Conservation (phyloP, 306 rosid genomes). For the Corylus heterophylla region DNA sequence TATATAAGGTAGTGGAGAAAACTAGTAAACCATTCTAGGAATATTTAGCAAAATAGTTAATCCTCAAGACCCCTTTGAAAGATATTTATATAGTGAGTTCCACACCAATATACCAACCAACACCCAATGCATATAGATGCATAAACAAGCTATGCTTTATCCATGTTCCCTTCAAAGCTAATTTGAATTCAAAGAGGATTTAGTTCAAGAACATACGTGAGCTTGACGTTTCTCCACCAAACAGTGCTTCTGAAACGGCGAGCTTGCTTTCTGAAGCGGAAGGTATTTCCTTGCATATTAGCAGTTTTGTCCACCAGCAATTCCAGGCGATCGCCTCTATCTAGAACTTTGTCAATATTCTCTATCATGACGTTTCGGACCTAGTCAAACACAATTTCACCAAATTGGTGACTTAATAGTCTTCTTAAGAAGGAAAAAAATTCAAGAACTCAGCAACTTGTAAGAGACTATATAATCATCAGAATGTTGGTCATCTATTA, state of each 20-base stretch:
- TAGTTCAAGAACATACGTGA: constrained; percentile 58
- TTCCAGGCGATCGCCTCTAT: constrained; percentile 94
- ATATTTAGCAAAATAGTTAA: constrained; percentile 6
- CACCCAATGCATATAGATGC: neutral
- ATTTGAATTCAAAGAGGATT: neutral
- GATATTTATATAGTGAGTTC: constrained; percentile 5
- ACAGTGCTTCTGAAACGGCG: constrained; percentile 89
- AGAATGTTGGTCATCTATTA: neutral
- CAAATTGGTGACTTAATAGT: neutral
- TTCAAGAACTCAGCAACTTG: neutral
- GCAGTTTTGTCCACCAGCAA: constrained; percentile 92
- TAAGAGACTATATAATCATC: neutral
- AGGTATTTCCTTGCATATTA: constrained; percentile 93
- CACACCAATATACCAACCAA: constrained; percentile 1
- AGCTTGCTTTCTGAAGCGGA: constrained; percentile 95
- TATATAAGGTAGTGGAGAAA: constrained; percentile 1
- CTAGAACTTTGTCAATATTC: constrained; percentile 94
- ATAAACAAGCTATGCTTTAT: constrained; percentile 1
- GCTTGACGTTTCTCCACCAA: constrained; percentile 99
- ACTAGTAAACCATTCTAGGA: constrained; percentile 11
- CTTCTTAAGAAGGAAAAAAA: neutral
- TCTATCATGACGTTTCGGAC: constrained; percentile 95
- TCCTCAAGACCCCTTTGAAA: constrained; percentile 4
- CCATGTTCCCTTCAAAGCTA: constrained; percentile 2
- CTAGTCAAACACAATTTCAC: constrained; percentile 34